A percentile compares a stretch with the other conserved stretches of the same genome.
These are phyloP conservation scores for Penicillium herquei DNA, from an alignment of 495 filamentous ascomycete genomes.

Conservation along the genomic window DNA sequence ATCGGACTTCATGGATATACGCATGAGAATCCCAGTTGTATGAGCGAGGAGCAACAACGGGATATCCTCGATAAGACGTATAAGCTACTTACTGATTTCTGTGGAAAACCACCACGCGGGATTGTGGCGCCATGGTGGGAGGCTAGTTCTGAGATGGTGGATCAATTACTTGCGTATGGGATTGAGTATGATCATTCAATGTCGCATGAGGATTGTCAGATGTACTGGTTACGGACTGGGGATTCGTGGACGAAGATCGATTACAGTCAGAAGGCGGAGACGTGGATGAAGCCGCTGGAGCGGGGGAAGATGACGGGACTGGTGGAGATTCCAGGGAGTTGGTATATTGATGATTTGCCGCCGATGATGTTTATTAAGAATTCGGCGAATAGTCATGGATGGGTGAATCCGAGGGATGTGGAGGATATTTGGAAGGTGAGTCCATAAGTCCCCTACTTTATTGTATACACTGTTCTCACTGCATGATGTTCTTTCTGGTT, in stretches of 20 bases:
- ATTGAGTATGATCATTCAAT: slow-evolving; percentile 71
- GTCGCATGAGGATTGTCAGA: slow-evolving; percentile 65
- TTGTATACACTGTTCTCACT: background rate
- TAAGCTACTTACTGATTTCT: slow-evolving; percentile 68
- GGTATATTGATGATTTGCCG: slow-evolving; percentile 66
- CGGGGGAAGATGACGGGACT: slow-evolving; percentile 52
- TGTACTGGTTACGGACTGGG: slow-evolving; percentile 62
- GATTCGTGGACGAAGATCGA: slow-evolving; percentile 64
- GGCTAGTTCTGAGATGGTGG: slow-evolving; percentile 62
- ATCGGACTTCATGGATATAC: slow-evolving; percentile 75
- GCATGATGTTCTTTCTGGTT: too few species aligned
- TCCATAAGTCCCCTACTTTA: background rate
- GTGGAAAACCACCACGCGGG: slow-evolving; percentile 69
- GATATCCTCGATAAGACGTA: slow-evolving; percentile 77
- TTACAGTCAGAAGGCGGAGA: slow-evolving; percentile 55
- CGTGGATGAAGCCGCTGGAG: slow-evolving; percentile 66
- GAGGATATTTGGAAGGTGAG: slow-evolving; percentile 55
- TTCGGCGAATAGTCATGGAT: slow-evolving; percentile 57
- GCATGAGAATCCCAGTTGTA: slow-evolving; percentile 72
- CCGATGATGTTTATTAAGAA: slow-evolving; percentile 65
- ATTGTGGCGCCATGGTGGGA: slow-evolving; percentile 70
- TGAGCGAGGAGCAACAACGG: slow-evolving; percentile 72
- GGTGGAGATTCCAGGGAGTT: slow-evolving; percentile 66
- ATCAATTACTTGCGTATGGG: slow-evolving; percentile 64
- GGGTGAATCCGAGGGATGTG: slow-evolving; percentile 58